Evolutionary conservation across 75 land plant species (phyloP), one percentile per base, ranked within the genome.

Genomic region (Larix kaempferi): DNA sequence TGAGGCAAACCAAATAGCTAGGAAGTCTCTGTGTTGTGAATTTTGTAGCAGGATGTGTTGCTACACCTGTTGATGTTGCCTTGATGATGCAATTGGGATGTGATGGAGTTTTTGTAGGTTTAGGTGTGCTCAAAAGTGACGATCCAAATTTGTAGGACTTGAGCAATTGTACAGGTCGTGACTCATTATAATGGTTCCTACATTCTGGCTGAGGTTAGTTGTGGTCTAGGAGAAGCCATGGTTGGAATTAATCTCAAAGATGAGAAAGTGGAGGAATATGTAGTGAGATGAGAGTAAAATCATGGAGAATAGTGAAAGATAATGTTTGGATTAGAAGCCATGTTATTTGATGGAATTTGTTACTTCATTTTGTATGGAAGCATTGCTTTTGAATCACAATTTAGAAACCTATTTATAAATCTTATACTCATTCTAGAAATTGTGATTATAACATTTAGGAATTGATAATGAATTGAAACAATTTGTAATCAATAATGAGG

Each of bases 51-150:
- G 94, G 94, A 1, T 89, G 94, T 2, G 92, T 92, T 22, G 94
- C 94, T 22, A 92, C 92, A 1, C 94, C 92, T 15, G 98, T 95
- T 44, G 98, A 94, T 76, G 98, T 95, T 6, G 98, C 98, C 3
- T 67, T 94, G 73, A 94, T 94, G 98, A 94, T 94, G 98, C 98
- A 94, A 83, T 80, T 95, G 52, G 98, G 98, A 6, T 93, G 95
- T 76, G 98, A 95, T 73, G 98, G 98, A 16, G 95, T 95, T 37
- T 95, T 95, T 69, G 98, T 95, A 12, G 98, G 98, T 16, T 93
- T 92, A 11, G 98, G 98, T n/a, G 88, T 95, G 41, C 93, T 95
- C 81, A 93, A 95, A 89, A 95, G 98, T 75, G 91, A 92, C 8
- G 92, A 95, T 75, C 98, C 98, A 0, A 0, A 89, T 86, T 19